Evolutionary conservation across 805 yeast species (phyloP).

Genomic region (Jamesozyma rosinii): DNA sequence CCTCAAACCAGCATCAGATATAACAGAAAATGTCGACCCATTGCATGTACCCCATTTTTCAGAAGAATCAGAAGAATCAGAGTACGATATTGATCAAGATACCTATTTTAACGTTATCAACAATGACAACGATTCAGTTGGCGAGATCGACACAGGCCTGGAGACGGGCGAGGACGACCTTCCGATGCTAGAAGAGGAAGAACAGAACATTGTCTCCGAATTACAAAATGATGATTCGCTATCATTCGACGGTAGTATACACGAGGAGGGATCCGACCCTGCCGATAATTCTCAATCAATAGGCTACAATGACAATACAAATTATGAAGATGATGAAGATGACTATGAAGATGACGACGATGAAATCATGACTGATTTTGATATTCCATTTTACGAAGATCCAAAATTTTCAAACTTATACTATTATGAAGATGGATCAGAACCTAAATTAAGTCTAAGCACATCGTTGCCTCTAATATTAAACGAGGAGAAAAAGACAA

Average conservation of each 20-base stretch:
- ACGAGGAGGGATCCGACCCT: slow-evolving; percentile 27
- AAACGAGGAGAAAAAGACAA: slow-evolving; percentile 24
- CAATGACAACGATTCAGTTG: slow-evolving; percentile 29
- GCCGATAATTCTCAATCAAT: slow-evolving; percentile 9
- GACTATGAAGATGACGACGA: slow-evolving; percentile 28
- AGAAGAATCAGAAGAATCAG: slow-evolving; percentile 30
- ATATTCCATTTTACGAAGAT: slow-evolving; percentile 37
- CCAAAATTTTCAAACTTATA: slow-evolving; percentile 30
- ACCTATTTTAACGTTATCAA: slow-evolving; percentile 24
- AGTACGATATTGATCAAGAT: slow-evolving; percentile 28
- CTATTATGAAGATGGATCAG: slow-evolving; percentile 27
- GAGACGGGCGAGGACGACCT: slow-evolving; percentile 29
- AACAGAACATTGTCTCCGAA: slow-evolving; percentile 25
- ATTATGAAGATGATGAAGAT: slow-evolving; percentile 21
- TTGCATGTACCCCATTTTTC: slow-evolving; percentile 26
- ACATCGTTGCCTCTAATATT: slow-evolving; percentile 28
- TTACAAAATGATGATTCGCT: slow-evolving; percentile 26
- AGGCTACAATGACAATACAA: slow-evolving; percentile 1
- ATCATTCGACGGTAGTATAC: slow-evolving; percentile 29
- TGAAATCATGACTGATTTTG: slow-evolving; percentile 29
- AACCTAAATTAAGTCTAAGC: slow-evolving; percentile 27
- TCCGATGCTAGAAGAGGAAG: slow-evolving; percentile 28
- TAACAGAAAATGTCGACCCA: slow-evolving; percentile 13
- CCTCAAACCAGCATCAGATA: slow-evolving; percentile 1
- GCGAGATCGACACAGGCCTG: slow-evolving; percentile 25